Conservation (phyloP, 2,329 filamentous ascomycete genomes). For the Cylindrodendrum hubeiense region DNA sequence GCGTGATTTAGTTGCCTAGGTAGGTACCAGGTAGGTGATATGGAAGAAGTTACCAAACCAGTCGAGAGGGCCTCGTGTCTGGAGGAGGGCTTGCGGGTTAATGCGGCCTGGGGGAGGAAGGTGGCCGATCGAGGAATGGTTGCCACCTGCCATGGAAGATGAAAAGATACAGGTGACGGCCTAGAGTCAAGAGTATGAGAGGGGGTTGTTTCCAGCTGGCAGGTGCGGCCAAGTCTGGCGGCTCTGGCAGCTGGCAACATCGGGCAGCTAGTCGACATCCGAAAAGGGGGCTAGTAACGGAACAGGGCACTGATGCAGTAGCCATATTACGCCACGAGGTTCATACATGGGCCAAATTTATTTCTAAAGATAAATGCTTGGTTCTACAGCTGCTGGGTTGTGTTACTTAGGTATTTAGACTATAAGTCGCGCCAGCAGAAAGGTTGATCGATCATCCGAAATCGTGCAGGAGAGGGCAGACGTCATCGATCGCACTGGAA, state of each 20-base stretch:
- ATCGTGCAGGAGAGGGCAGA: not conserved
- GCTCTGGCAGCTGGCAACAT: slow-evolving; percentile 10
- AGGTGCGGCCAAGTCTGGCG: not conserved
- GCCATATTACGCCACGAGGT: not conserved
- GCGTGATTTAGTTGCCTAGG: too few relatives aligned
- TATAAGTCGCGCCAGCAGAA: not conserved
- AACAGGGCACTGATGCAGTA: not conserved
- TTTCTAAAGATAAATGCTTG: not conserved
- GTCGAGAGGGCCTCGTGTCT: not conserved
- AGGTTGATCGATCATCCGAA: not conserved
- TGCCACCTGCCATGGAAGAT: too few relatives aligned
- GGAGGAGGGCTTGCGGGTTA: not conserved
- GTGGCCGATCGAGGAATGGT: not conserved
- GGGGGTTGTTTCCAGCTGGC: not conserved
- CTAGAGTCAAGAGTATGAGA: not conserved
- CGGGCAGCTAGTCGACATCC: not conserved
- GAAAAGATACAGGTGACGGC: not conserved
- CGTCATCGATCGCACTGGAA: not conserved
- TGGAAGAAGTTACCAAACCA: not conserved
- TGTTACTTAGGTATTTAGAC: not conserved
- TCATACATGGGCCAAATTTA: not conserved
- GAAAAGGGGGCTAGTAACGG: not conserved
- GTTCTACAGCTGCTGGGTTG: too few relatives aligned
- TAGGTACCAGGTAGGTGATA: too few relatives aligned
- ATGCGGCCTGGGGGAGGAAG: not conserved